These are phyloP conservation scores for Ceratobasidium papillatum DNA, from an alignment of 1,284 basidiomycete genomes.

Conservation along the genomic window DNA sequence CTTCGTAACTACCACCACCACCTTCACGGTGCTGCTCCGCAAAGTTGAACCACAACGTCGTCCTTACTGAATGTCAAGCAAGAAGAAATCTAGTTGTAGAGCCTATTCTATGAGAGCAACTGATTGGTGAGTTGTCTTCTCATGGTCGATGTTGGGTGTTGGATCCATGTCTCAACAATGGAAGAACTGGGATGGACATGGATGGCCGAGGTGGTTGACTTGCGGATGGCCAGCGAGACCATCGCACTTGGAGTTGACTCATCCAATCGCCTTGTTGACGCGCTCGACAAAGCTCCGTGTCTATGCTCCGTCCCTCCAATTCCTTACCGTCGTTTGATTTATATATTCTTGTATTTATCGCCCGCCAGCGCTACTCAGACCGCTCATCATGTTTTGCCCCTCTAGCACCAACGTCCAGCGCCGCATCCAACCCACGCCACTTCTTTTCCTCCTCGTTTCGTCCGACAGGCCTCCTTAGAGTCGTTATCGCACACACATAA, in stretches of 20 bases:
- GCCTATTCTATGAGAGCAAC: conserved; percentile 28
- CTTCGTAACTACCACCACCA: conserved; percentile 22
- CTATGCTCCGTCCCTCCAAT: conserved; percentile 4
- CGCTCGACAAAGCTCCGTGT: neutral
- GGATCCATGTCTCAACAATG: no score
- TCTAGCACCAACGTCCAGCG: conserved; percentile 21
- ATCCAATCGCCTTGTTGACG: conserved; percentile 4
- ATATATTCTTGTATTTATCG: neutral
- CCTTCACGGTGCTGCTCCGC: conserved; percentile 12
- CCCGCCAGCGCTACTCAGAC: neutral
- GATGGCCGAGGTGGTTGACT: neutral
- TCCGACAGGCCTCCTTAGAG: conserved; percentile 37
- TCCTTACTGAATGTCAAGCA: conserved; percentile 28
- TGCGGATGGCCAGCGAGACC: neutral
- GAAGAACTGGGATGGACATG: no score
- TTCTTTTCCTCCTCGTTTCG: conserved; percentile 31
- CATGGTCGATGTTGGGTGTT: conserved; percentile 2
- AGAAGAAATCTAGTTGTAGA: conserved; percentile 39
- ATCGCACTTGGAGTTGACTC: neutral
- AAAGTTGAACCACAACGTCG: neutral
- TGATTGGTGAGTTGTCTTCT: conserved; percentile 16
- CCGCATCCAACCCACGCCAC: conserved; percentile 34
- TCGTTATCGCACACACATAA: neutral
- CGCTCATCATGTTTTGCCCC: neutral
- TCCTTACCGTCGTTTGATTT: neutral